These are phyloP conservation scores for Nemania sp. DNA, from an alignment of 2,329 filamentous ascomycete species.

Conservation along the genomic window DNA sequence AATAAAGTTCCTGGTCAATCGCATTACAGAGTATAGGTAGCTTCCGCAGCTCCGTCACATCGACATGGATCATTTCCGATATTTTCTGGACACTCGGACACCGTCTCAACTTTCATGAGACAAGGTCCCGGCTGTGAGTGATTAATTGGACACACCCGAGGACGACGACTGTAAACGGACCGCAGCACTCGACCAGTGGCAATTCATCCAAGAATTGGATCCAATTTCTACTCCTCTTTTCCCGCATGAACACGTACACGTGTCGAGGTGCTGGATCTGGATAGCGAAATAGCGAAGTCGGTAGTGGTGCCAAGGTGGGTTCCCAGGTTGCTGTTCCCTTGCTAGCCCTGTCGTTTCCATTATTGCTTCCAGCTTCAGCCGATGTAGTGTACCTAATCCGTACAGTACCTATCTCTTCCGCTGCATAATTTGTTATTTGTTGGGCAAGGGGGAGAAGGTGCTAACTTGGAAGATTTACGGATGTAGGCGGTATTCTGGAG, in stretches of 20 bases:
- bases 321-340: slow-evolving; percentile 5
- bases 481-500: background rate
- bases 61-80: background rate
- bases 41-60: background rate
- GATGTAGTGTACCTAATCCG: slow-evolving; percentile 1
- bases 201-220: slow-evolving; percentile 15
- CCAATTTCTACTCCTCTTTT: slow-evolving; percentile 8
- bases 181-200: slow-evolving; percentile 21
- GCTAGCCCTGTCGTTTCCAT: slow-evolving; percentile 4
- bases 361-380: slow-evolving; percentile 12
- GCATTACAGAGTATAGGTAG: slow-evolving; percentile 7
- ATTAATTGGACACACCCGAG: background rate
- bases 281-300: slow-evolving; percentile 22
- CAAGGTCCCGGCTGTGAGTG: background rate
- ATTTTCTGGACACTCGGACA: background rate
- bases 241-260: slow-evolving; percentile 35
- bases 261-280: slow-evolving; percentile 28
- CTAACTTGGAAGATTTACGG: background rate
- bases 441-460: slow-evolving; percentile 5
- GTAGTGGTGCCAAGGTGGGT: slow-evolving; percentile 18
- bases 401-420: background rate
- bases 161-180: background rate
- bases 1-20: background rate
- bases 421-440: slow-evolving; percentile 1
- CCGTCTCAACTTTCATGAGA: background rate